Conservation (phyloP, 352 stramenopile genomes). For the Phytophthora cryptogea region DNA sequence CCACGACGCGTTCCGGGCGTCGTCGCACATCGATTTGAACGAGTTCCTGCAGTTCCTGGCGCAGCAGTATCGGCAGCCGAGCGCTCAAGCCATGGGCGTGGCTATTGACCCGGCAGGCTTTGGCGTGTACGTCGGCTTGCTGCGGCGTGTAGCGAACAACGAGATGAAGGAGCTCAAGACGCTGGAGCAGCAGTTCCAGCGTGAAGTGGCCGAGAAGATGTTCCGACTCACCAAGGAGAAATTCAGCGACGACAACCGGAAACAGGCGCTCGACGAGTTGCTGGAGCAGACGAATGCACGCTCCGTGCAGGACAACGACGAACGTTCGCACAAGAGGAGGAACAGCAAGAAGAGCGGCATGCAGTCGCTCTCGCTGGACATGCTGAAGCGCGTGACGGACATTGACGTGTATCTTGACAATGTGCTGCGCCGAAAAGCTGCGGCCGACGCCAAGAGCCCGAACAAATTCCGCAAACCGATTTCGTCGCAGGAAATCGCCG, state of each 20-base stretch:
- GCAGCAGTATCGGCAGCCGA: constrained; percentile 69
- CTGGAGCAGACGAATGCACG: constrained; percentile 41
- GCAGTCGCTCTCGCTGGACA: constrained; percentile 76
- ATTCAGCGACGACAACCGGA: constrained; percentile 81
- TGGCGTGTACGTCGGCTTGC: constrained; percentile 76
- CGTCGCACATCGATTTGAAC: constrained; percentile 61
- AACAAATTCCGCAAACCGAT: constrained; percentile 47
- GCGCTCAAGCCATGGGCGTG: constrained; percentile 66
- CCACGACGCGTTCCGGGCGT: constrained; percentile 65
- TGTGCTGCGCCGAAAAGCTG: constrained; percentile 63
- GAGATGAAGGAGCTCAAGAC: constrained; percentile 84
- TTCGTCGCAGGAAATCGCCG: constrained; percentile 70
- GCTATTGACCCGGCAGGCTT: constrained; percentile 68
- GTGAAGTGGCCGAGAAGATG: constrained; percentile 73
- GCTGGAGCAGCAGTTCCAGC: constrained; percentile 82
- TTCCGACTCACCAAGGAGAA: constrained; percentile 88
- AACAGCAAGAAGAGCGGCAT: constrained; percentile 33
- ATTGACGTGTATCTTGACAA: constrained; percentile 88
- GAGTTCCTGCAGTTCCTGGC: constrained; percentile 79
- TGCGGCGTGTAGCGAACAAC: constrained; percentile 72
- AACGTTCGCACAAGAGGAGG: constrained; percentile 16
- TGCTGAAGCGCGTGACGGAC: constrained; percentile 81
- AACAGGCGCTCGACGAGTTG: constrained; percentile 70
- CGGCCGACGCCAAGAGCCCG: constrained; percentile 32
- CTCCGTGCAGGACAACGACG: constrained; percentile 18